Evolutionary conservation across 805 yeast genomes (phyloP).

Genomic region (Metschnikowia colocasiae): DNA sequence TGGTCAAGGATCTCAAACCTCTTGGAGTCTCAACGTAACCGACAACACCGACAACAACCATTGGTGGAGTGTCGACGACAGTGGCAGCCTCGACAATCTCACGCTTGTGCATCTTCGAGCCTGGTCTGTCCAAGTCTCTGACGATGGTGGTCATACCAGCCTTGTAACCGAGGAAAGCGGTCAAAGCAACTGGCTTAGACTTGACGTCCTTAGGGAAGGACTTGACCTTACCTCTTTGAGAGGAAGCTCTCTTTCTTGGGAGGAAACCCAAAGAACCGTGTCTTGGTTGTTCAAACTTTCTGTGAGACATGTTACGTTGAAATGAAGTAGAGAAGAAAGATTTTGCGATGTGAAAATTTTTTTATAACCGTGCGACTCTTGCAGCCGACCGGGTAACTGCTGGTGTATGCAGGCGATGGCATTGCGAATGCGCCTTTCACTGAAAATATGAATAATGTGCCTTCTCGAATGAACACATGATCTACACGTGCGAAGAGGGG

Average conservation of each 20-base stretch:
- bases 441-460: no score
- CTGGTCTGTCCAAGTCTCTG: slow-evolving; percentile 99
- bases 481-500: no score
- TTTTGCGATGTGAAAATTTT: slow-evolving; percentile 4
- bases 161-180: slow-evolving; percentile 99
- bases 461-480: no score
- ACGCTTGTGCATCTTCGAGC: slow-evolving; percentile 99
- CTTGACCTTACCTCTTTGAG: slow-evolving; percentile 98
- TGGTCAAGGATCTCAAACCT: slow-evolving; percentile 98
- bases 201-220: slow-evolving; percentile 99
- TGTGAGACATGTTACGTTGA: slow-evolving; percentile 80
- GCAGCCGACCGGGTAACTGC: slow-evolving; percentile 7
- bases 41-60: slow-evolving; percentile 99
- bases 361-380: slow-evolving; percentile 3
- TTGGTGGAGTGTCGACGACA: slow-evolving; percentile 98
- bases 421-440: no score
- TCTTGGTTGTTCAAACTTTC: slow-evolving; percentile 99
- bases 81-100: slow-evolving; percentile 99
- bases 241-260: slow-evolving; percentile 99
- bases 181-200: slow-evolving; percentile 96
- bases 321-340: slow-evolving; percentile 25
- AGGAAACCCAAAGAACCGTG: slow-evolving; percentile 99
- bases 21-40: slow-evolving; percentile 99
- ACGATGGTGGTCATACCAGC: slow-evolving; percentile 99
- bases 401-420: background rate